Conservation (phyloP, 2,329 filamentous ascomycete species). For the Pestalotiopsis sp. region DNA sequence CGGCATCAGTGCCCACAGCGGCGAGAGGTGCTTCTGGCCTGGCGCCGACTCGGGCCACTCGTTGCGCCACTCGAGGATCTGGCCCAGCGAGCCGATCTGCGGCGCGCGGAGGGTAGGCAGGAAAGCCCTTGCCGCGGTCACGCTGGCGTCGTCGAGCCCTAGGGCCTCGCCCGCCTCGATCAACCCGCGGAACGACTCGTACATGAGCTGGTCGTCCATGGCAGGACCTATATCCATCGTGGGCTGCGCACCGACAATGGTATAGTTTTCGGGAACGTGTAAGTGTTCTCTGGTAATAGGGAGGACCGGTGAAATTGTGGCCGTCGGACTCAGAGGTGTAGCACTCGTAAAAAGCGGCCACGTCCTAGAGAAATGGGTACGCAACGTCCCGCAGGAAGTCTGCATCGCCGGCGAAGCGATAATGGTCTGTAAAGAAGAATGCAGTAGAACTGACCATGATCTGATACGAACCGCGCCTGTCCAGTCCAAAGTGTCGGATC, state of each 20-base stretch:
- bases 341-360: conserved; percentile 37
- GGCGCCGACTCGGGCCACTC: conserved; percentile 19
- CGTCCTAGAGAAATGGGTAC: conserved; percentile 32
- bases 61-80: conserved; percentile 23
- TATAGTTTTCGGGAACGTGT: conserved; percentile 13
- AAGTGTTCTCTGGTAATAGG: conserved; percentile 19
- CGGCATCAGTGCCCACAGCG: conserved; percentile 20
- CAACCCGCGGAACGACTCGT: conserved; percentile 33
- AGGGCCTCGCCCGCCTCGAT: conserved; percentile 17
- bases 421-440: conserved; percentile 29
- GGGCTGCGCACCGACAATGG: conserved; percentile 9
- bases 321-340: conserved; percentile 33
- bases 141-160: conserved; percentile 11
- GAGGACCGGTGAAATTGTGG: conserved; percentile 19
- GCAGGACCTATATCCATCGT: conserved; percentile 15
- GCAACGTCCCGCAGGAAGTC: conserved; percentile 24
- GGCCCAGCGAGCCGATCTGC: conserved; percentile 19
- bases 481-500: conserved; percentile 13
- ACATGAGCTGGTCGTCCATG: conserved; percentile 30
- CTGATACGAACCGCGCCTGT: neutral
- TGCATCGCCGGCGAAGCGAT: conserved; percentile 32
- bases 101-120: conserved; percentile 15
- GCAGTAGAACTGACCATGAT: neutral
- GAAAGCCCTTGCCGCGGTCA: conserved; percentile 12
- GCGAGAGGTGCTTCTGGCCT: conserved; percentile 22